Evolutionary conservation across 164 flowering plant species (phyloP).

Genomic region (Vitis cinerea): DNA sequence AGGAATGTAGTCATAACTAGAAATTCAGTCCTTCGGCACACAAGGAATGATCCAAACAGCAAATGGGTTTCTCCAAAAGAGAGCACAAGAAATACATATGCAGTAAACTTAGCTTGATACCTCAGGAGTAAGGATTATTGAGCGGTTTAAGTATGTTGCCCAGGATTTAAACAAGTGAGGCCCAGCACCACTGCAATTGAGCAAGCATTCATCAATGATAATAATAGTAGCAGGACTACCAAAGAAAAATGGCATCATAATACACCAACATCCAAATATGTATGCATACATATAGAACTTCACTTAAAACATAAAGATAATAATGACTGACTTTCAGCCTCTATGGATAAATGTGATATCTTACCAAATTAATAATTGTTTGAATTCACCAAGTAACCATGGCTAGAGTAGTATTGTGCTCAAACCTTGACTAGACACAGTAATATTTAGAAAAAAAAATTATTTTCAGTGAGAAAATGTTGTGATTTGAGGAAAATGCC

Average conservation of each 20-base stretch:
- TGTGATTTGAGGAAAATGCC: too few relatives aligned
- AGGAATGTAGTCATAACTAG: background rate
- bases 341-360: too few relatives aligned
- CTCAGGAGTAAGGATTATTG: conserved; percentile 96
- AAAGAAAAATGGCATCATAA: background rate
- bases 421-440: too few relatives aligned
- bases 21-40: background rate
- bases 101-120: conserved; percentile 24
- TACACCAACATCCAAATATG: background rate
- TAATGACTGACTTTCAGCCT: too few relatives aligned
- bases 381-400: too few relatives aligned
- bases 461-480: too few relatives aligned
- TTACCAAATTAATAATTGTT: too few relatives aligned
- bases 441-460: too few relatives aligned
- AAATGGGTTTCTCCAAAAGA: background rate
- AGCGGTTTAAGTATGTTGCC: conserved; percentile 81
- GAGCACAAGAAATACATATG: background rate
- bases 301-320: background rate
- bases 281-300: background rate
- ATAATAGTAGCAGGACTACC: too few relatives aligned
- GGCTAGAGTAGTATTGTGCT: too few relatives aligned
- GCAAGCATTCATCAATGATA: background rate
- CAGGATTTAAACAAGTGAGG: conserved; percentile 95
- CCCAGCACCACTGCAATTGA: conserved; percentile 83
- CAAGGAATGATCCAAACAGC: background rate